Percentiles rank a stretch among this genome's conserved stretches.
These are phyloP conservation scores for Arthrobotrys iridis DNA, from an alignment of 2,329 filamentous ascomycete genomes.

Conservation along the genomic window DNA sequence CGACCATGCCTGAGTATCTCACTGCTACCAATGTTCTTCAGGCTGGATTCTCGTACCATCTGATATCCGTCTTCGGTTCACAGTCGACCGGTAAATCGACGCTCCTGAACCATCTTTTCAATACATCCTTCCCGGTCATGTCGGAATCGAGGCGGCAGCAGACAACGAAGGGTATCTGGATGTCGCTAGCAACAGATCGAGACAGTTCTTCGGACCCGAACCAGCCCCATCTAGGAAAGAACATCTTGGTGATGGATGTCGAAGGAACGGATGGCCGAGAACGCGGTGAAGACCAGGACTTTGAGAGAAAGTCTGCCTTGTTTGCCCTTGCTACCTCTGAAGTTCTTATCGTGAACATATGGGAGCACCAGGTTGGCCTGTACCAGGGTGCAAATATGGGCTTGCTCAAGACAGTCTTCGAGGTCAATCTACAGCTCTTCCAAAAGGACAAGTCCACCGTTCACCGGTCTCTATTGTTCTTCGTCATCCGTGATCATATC, in stretches of 20 bases:
- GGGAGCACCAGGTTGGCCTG: slow-evolving; percentile 97
- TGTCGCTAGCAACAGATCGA: slow-evolving; percentile 90
- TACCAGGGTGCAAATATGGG: slow-evolving; percentile 99
- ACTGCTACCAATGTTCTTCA: slow-evolving; percentile 80
- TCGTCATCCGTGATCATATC: slow-evolving; percentile 97
- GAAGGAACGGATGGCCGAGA: slow-evolving; percentile 97
- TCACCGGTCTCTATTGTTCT: slow-evolving; percentile 92
- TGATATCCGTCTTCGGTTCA: slow-evolving; percentile 98
- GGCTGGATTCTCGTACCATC: slow-evolving; percentile 97
- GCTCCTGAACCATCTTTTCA: slow-evolving; percentile 92
- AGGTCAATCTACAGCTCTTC: slow-evolving; percentile 97
- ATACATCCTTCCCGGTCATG: slow-evolving; percentile 97
- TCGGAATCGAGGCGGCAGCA: slow-evolving; percentile 91
- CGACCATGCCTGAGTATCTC: slow-evolving; percentile 83
- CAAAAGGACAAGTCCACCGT: slow-evolving; percentile 91
- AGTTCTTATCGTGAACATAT: slow-evolving; percentile 97
- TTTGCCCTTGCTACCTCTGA: slow-evolving; percentile 98
- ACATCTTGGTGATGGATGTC: slow-evolving; percentile 99
- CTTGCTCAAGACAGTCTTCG: slow-evolving; percentile 96
- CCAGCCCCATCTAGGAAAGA: slow-evolving; percentile 81
- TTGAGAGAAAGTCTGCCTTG: slow-evolving; percentile 96
- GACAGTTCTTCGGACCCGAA: slow-evolving; percentile 64
- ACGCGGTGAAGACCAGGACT: slow-evolving; percentile 96
- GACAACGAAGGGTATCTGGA: slow-evolving; percentile 99
- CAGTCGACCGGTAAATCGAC: slow-evolving; percentile 99